Conservation (phyloP, 768 basidiomycete species). For the Leccinellum rugosiceps region DNA sequence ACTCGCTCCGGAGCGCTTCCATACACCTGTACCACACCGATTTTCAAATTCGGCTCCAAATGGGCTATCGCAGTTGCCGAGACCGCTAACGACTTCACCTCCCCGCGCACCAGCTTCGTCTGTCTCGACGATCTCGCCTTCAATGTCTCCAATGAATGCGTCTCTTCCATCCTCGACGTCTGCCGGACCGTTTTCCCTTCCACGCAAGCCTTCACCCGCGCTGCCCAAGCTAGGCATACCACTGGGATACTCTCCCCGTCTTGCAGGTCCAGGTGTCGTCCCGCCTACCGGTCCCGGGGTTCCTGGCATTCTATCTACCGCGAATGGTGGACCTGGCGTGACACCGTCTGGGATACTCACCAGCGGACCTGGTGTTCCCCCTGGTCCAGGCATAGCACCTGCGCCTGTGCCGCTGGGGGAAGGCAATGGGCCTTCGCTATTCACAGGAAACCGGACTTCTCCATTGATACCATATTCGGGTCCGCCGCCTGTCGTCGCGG, state of each 20-base stretch:
- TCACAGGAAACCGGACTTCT: conserved; percentile 14
- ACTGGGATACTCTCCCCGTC: conserved; percentile 28
- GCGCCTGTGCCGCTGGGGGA: conserved; percentile 16
- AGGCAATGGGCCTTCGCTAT: conserved; percentile 5
- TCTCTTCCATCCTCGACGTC: conserved; percentile 14
- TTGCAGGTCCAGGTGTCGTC: conserved; percentile 21
- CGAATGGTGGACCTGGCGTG: conserved; percentile 1
- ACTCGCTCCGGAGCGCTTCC: conserved; percentile 27
- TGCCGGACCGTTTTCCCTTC: conserved; percentile 17
- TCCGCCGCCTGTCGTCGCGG: neutral
- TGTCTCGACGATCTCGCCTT: conserved; percentile 17
- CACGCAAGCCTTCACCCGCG: conserved; percentile 26
- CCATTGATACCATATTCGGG: conserved; percentile 20
- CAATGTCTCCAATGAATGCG: conserved; percentile 14
- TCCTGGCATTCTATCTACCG: neutral
- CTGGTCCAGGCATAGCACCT: conserved; percentile 27
- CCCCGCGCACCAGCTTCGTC: neutral
- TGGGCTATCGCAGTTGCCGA: conserved; percentile 18
- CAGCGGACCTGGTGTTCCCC: conserved; percentile 28
- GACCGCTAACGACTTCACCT: conserved; percentile 12
- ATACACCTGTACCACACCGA: conserved; percentile 29
- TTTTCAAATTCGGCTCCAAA: conserved; percentile 24
- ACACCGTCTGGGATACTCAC: conserved; percentile 25
- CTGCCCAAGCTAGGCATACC: conserved; percentile 29
- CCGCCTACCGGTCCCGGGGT: neutral